A percentile compares a stretch with the other conserved stretches of the same genome.
Conservation (phyloP, 1,284 basidiomycete species). For the Veloporphyrellus conicus region DNA sequence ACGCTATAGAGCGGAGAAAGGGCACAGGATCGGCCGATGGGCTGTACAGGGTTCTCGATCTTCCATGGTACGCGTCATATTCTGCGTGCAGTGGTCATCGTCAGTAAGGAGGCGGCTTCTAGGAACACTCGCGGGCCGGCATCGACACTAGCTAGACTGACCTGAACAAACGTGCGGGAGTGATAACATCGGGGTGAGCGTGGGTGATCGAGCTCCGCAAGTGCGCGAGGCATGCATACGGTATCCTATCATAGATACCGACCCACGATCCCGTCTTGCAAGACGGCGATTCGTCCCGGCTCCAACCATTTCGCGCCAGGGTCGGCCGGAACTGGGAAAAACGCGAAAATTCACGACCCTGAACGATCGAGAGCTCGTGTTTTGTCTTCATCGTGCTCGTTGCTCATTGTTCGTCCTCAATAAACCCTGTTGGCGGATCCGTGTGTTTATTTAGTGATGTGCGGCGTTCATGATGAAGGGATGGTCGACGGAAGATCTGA, state of each 20-base stretch:
- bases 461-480: not conserved
- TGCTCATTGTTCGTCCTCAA: not conserved
- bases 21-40: not conserved
- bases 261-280: not conserved
- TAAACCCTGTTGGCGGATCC: not conserved
- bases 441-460: not conserved
- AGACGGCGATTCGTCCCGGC: not conserved
- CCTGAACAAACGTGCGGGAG: no score
- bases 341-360: not conserved
- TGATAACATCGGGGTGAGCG: not conserved
- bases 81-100: no score
- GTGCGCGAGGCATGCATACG: not conserved
- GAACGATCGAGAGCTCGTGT: not conserved
- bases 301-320: not conserved
- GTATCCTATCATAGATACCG: not conserved
- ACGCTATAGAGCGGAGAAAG: not conserved
- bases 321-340: not conserved
- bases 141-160: no score
- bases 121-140: no score
- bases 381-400: not conserved
- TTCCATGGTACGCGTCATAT: not conserved
- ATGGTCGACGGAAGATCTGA: not conserved
- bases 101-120: no score
- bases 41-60: not conserved
- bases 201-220: not conserved